Conservation (phyloP, 73 alveolate species). For the Paramecium octaurelia region DNA sequence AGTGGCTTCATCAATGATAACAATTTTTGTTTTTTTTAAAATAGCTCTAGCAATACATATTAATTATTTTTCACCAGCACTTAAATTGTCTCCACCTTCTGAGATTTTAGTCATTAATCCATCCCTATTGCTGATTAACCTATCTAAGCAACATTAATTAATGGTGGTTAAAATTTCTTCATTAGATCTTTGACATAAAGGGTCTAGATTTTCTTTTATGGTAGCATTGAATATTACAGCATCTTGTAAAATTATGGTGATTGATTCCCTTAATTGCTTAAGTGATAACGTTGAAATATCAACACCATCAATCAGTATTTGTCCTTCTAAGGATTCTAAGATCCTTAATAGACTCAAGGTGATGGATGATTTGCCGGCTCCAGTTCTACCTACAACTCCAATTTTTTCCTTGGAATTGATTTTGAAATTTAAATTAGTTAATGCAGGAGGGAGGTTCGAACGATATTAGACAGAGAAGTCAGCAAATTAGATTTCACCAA, state of each 20-base stretch:
- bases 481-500: conserved; percentile 65
- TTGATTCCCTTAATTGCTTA: conserved; percentile 73
- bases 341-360: conserved; percentile 84
- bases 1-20: conserved; percentile 84
- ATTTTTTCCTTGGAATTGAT: conserved; percentile 85
- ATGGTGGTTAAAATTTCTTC: conserved; percentile 70
- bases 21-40: conserved; percentile 69
- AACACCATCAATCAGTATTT: conserved; percentile 79
- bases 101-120: conserved; percentile 77
- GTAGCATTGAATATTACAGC: conserved; percentile 87
- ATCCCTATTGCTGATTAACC: conserved; percentile 71
- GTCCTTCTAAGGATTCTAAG: conserved; percentile 78
- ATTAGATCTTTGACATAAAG: conserved; percentile 68
- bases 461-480: conserved; percentile 72
- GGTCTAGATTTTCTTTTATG: conserved; percentile 90
- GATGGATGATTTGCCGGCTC: conserved; percentile 91
- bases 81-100: conserved; percentile 87
- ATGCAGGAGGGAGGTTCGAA: conserved; percentile 66
- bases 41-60: conserved; percentile 72
- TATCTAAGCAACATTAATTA: conserved; percentile 77
- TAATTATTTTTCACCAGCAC: conserved; percentile 94
- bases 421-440: conserved; percentile 61
- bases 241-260: conserved; percentile 93
- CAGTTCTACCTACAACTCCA: conserved; percentile 96
- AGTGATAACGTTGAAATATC: conserved; percentile 76